Evolutionary conservation across 441 rosid species (phyloP), one percentile per base, ranked within the genome.

Genomic region (Melastoma candidum): DNA sequence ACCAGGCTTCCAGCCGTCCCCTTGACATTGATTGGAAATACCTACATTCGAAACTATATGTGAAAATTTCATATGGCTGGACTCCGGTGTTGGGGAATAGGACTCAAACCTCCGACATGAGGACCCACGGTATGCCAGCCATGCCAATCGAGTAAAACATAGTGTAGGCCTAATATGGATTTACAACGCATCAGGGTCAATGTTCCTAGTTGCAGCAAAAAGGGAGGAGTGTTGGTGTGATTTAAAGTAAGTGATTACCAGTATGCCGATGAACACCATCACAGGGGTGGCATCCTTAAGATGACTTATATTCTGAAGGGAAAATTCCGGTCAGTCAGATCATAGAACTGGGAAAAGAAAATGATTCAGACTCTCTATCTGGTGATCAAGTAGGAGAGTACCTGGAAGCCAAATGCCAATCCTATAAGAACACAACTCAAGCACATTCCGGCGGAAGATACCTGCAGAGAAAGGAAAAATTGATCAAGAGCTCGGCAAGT

Each of bases 1-100:
- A 65, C 60, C 2, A 74, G 39, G 36, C 72, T 79, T 48, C 84
- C 83, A 7, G 80, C 77, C 57, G 78, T 39, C 0, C 74, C 85
- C 11, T 79, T 81, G 14, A 77, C 47, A 48, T 77, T 75, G 41
- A 79, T 65, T 0, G 84, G 85, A 53, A 70, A 74, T 63, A 84
- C 71, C 87, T 84, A 69, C 22, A 17, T 17, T 17, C 22, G 22
- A 17, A 17, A 17, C 22, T 17, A 17, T 17, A 17, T 17, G 22
- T 17, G 22, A 17, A 17, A 17, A 17, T 17, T 17, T 17, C 22
- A 17, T 17, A 17, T 17, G 22, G 22, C 22, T 17, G 22, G 22
- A 17, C 22, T 17, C 22, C 22, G 22, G 22, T 17, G 0, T 17
- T 17, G 22, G 22, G 22, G 22, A 17, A 17, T 17, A 11, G 7